phyloP scores from a whole-genome alignment of 1,284 basidiomycete species.

The Ganoderma meredithae region DNA sequence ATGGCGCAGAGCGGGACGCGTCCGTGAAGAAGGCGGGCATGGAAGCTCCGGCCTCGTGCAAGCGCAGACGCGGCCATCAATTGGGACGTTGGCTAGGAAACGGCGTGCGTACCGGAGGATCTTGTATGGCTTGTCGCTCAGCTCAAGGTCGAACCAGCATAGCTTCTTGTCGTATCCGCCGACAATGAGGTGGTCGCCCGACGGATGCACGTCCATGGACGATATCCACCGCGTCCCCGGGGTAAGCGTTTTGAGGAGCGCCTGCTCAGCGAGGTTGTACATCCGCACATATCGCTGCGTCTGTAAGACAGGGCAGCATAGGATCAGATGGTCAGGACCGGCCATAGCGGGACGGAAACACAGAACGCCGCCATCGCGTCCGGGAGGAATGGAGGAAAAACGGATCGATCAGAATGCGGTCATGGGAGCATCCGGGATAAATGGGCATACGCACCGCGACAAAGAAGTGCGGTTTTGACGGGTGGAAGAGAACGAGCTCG shows the following conservation, averaged over 20 bases:
- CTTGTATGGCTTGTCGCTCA: slow-evolving; percentile 96
- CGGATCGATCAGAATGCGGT: slow-evolving; percentile 3
- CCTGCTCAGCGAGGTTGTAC: slow-evolving; percentile 95
- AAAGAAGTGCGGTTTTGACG: slow-evolving; percentile 94
- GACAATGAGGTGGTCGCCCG: slow-evolving; percentile 95
- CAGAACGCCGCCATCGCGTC: slow-evolving; percentile 7
- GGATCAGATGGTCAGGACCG: not conserved
- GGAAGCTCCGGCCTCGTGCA: not conserved
- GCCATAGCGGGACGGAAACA: not conserved
- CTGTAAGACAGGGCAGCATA: slow-evolving; percentile 44
- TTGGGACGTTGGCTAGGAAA: slow-evolving; percentile 12
- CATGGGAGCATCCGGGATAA: not conserved
- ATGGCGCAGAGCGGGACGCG: not conserved
- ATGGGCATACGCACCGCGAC: slow-evolving; percentile 77
- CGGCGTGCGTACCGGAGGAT: slow-evolving; percentile 73
- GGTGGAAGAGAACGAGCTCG: slow-evolving; percentile 95
- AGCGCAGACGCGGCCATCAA: not conserved
- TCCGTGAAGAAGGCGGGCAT: not conserved
- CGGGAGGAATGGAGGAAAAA: slow-evolving; percentile 5
- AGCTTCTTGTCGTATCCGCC: slow-evolving; percentile 98
- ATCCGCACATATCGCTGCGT: slow-evolving; percentile 97
- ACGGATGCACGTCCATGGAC: slow-evolving; percentile 94
- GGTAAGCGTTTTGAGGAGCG: slow-evolving; percentile 89
- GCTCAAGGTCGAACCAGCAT: slow-evolving; percentile 98
- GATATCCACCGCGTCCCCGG: slow-evolving; percentile 98